A percentile compares a stretch with the other conserved stretches of the same genome.
phyloP scores from a whole-genome alignment of 2,329 filamentous ascomycete genomes.

The Alternaria solani region DNA sequence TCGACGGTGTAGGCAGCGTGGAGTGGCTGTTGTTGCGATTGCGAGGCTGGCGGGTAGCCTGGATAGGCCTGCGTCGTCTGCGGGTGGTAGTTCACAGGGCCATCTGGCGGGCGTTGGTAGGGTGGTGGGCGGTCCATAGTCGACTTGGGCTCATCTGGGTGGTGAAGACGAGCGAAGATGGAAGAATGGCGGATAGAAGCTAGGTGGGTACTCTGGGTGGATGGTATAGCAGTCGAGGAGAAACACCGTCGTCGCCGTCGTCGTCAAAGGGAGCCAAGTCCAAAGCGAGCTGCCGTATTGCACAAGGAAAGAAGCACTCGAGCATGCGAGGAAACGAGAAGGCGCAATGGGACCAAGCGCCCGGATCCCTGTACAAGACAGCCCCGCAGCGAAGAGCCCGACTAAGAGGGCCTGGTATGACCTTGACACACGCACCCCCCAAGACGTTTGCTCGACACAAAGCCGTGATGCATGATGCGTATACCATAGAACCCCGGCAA shows the following conservation, averaged over 20 bases:
- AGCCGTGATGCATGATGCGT: constrained; percentile 14
- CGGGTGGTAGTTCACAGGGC: constrained; percentile 58
- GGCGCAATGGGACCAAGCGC: constrained; percentile 20
- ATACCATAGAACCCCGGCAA: background rate
- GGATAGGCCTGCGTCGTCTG: constrained; percentile 36
- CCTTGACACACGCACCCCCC: background rate
- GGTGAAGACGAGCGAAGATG: background rate
- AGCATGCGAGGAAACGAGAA: constrained; percentile 30
- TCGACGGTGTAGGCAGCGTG: constrained; percentile 57
- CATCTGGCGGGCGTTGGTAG: constrained; percentile 50
- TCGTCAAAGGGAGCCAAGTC: background rate
- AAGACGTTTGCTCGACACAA: background rate
- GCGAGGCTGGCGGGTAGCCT: constrained; percentile 45
- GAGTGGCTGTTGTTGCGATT: constrained; percentile 45
- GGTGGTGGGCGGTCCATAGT: constrained; percentile 53
- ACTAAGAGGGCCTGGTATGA: constrained; percentile 1
- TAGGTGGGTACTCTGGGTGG: no score
- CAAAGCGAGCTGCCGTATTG: background rate
- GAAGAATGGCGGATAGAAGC: background rate
- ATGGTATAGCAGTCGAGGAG: background rate
- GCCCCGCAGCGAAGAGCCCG: constrained; percentile 17
- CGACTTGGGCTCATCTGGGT: constrained; percentile 25
- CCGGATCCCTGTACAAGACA: constrained; percentile 17
- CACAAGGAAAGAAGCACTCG: constrained; percentile 11
- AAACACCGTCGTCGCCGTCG: background rate